Evolutionary conservation across 179 eudicot species (phyloP).

Genomic region (Heliamphora pulchella): DNA sequence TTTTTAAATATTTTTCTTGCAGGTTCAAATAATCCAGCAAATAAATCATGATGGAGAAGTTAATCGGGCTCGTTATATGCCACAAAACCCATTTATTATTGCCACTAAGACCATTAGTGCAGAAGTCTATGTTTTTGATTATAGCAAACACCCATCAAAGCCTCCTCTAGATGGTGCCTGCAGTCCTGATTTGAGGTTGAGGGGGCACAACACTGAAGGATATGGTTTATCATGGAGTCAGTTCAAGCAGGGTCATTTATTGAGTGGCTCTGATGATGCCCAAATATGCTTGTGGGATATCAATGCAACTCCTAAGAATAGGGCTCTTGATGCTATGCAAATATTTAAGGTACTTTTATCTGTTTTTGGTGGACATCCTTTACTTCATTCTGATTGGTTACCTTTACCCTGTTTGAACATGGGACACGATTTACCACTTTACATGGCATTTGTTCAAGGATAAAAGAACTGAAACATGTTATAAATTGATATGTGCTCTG

Average conservation of each 20-base stretch:
- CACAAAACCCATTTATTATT: slow-evolving; percentile 72
- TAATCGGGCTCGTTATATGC: slow-evolving; percentile 95
- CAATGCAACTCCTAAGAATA: slow-evolving; percentile 71
- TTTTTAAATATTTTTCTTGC: slow-evolving; percentile 17
- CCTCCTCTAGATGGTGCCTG: slow-evolving; percentile 82
- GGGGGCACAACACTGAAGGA: slow-evolving; percentile 88
- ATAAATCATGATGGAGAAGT: slow-evolving; percentile 93
- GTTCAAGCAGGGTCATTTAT: slow-evolving; percentile 73
- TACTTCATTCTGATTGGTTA: not conserved
- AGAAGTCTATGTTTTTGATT: slow-evolving; percentile 84
- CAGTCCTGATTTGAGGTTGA: slow-evolving; percentile 82
- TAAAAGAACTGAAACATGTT: not conserved
- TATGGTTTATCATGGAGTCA: slow-evolving; percentile 95
- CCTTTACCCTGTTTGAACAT: not conserved
- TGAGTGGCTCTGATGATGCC: slow-evolving; percentile 97
- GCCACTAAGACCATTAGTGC: slow-evolving; percentile 88
- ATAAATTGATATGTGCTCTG: not conserved
- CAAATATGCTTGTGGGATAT: slow-evolving; percentile 96
- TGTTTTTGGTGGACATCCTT: not conserved
- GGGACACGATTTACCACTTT: not conserved
- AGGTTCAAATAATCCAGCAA: slow-evolving; percentile 92
- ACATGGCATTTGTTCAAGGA: not conserved
- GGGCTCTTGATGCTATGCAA: slow-evolving; percentile 73
- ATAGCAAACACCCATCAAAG: slow-evolving; percentile 88
- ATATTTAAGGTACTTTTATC: slow-evolving; percentile 62